Percentiles rank a stretch among this genome's conserved stretches.
Conservation (phyloP, 2,329 filamentous ascomycete genomes). For the Nemania sp. region DNA sequence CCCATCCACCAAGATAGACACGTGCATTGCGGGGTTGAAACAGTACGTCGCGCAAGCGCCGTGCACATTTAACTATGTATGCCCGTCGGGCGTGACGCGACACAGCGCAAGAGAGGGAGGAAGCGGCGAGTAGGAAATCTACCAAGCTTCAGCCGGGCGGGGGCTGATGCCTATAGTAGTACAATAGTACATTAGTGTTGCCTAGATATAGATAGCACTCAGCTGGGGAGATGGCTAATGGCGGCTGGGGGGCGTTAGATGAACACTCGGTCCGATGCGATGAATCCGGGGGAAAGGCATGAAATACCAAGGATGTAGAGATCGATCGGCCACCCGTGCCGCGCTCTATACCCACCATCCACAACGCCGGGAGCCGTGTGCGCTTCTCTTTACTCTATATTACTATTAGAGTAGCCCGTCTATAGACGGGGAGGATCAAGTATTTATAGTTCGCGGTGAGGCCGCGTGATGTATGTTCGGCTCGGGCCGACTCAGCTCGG, state of each 20-base stretch:
- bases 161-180: neutral
- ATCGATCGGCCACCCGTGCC: neutral
- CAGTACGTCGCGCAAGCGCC: neutral
- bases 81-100: conserved; percentile 10
- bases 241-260: neutral
- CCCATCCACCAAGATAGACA: conserved; percentile 9
- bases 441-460: neutral
- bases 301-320: neutral
- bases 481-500: neutral
- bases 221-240: neutral
- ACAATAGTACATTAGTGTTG: neutral
- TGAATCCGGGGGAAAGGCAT: conserved; percentile 19
- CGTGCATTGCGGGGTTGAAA: conserved; percentile 2
- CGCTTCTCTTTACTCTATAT: neutral
- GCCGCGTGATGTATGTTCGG: neutral
- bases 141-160: neutral
- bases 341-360: neutral
- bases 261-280: conserved; percentile 22
- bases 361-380: conserved; percentile 6
- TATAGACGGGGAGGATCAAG: too few relatives aligned
- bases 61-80: neutral
- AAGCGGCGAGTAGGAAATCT: too few relatives aligned
- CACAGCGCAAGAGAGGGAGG: neutral
- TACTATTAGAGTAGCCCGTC: too few relatives aligned
- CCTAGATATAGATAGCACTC: neutral